Conservation (phyloP, 495 filamentous ascomycete genomes). For the Symbiotaphrina buchneri region DNA sequence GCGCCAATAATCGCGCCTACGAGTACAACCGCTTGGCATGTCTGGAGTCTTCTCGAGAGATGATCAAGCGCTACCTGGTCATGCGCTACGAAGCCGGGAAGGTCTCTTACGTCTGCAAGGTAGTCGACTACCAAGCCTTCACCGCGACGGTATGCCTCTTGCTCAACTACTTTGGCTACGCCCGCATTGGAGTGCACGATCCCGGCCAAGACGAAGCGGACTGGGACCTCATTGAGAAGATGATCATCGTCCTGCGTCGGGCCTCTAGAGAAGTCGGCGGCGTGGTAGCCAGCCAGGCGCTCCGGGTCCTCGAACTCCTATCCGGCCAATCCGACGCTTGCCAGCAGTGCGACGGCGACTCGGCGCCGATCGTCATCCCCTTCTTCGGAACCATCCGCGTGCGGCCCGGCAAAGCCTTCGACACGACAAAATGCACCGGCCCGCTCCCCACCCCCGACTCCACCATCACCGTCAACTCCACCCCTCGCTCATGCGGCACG, state of each 20-base stretch:
- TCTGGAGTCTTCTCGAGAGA: constrained; percentile 22
- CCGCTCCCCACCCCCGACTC: not conserved
- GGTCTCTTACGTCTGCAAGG: constrained; percentile 23
- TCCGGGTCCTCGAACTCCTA: constrained; percentile 18
- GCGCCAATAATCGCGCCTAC: constrained; percentile 17
- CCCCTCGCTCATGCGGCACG: not conserved
- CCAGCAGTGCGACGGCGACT: not conserved
- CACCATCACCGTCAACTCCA: not conserved
- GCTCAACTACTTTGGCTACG: constrained; percentile 22
- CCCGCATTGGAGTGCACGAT: too few relatives aligned
- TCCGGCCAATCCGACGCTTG: not conserved
- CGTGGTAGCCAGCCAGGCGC: constrained; percentile 23
- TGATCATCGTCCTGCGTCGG: constrained; percentile 17
- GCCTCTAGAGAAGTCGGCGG: constrained; percentile 19
- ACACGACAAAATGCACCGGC: not conserved
- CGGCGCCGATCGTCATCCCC: constrained; percentile 1
- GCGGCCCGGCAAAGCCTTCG: not conserved
- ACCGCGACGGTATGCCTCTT: constrained; percentile 24
- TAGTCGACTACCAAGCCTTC: constrained; percentile 31
- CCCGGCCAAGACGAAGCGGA: constrained; percentile 19
- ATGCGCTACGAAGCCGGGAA: constrained; percentile 15
- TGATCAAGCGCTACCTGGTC: constrained; percentile 18
- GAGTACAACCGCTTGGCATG: constrained; percentile 18
- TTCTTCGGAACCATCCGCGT: constrained; percentile 4
- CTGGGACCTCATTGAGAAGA: constrained; percentile 19